Base-by-base conservation (phyloP, 495 filamentous ascomycete genomes). In the Neurospora sp. region DNA sequence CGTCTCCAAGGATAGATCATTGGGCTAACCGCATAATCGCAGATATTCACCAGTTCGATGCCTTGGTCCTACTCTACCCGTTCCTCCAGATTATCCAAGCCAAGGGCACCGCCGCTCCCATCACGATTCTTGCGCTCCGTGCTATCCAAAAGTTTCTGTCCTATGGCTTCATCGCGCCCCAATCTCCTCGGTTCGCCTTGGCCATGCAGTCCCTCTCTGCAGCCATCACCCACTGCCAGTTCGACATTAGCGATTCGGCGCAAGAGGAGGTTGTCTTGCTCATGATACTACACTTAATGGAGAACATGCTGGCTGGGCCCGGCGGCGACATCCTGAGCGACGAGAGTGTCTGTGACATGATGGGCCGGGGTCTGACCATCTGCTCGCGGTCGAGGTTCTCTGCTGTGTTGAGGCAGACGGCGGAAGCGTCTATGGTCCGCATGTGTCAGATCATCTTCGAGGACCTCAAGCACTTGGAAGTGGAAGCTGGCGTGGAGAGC, bases 371-470 rank as follows among this genome's bases (percentile, higher is more conserved):
- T 4, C 81, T 99, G 74, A 97, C 94, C 79, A 98, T 99, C 88
- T 99, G 96, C 83, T 98, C 94, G 72, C 94, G 98, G 82, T 89
- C 90, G 71, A 89, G 94, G 69, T 87, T 99, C 69, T 97, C 96
- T 20, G 96, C 98, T 77, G 89, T 98, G 10, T 85, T 99, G 20
- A 88, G 94, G 71, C 87, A 94, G 73, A 95, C 94, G 31, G 96
- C 96, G 2, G 96, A 99, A 80, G 96, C 97, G 81, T 91, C 93
- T 71, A 98, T 98, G 96, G 91, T 97, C 71, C 92, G 92, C 73
- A 99, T 99, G 95, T 97, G 95, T 79, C 96, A 98, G 81, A 92
- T 95, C 72, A 96, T 98, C 70, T 99, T 99, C 80, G 91, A 92
- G 81, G 89, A 96, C 41, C 82, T 99, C 41, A 96, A 97, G 75